Conservation (phyloP, 495 filamentous ascomycete species). For the Hyaloscypha hepaticicola region DNA sequence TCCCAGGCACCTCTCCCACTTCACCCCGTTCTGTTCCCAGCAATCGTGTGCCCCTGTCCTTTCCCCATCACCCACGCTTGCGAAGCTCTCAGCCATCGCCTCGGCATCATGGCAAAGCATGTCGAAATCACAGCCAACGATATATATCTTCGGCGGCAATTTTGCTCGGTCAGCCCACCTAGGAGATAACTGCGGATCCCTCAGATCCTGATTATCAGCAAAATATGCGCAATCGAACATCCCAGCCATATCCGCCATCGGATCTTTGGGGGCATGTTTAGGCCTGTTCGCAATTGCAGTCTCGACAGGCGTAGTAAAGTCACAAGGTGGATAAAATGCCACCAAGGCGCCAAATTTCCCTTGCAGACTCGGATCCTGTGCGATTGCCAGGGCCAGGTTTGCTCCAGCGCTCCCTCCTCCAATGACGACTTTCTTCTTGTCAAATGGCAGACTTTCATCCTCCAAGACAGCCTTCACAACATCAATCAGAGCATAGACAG, state of each 20-base stretch:
- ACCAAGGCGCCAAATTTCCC: conserved; percentile 36
- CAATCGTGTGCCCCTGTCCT: conserved; percentile 10
- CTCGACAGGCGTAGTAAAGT: conserved; percentile 32
- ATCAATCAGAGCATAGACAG: conserved; percentile 33
- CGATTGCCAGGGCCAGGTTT: conserved; percentile 35
- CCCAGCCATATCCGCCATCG: conserved; percentile 30
- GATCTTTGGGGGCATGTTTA: conserved; percentile 31
- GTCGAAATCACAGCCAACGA: conserved; percentile 26
- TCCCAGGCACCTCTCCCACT: conserved; percentile 24
- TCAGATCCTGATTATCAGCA: conserved; percentile 34
- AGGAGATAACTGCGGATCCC: conserved; percentile 39
- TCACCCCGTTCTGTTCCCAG: conserved; percentile 22
- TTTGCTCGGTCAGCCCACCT: conserved; percentile 34
- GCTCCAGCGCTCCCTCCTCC: conserved; percentile 43
- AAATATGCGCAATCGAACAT: conserved; percentile 40
- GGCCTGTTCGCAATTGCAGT: conserved; percentile 33
- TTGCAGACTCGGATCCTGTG: conserved; percentile 35
- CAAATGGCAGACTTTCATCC: conserved; percentile 33
- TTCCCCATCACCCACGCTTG: conserved; percentile 26
- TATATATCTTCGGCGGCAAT: conserved; percentile 32
- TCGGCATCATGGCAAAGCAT: conserved; percentile 34
- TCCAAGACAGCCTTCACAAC: conserved; percentile 28
- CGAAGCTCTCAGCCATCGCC: conserved; percentile 38
- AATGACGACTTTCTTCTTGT: conserved; percentile 33
- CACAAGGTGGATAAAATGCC: conserved; percentile 38